Conservation (phyloP, 257 asterid genomes). For the Nicotiana benthamiana region DNA sequence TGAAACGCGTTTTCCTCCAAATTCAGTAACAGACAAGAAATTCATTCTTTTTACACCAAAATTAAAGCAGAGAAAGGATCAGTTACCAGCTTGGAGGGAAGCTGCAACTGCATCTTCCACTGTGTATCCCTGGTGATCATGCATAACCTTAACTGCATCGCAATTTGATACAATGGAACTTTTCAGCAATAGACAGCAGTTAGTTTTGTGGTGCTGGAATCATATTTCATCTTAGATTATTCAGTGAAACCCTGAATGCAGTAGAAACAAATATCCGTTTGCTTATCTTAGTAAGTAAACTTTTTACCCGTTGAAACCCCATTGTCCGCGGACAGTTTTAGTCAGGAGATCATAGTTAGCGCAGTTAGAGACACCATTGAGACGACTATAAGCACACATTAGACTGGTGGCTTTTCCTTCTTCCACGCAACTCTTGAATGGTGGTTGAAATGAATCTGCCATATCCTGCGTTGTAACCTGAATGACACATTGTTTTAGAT, state of each 20-base stretch:
- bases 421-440: conserved; percentile 53
- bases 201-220: background rate
- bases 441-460: conserved; percentile 68
- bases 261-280: background rate
- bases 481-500: background rate
- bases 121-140: conserved; percentile 47
- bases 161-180: conserved; percentile 63
- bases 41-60: background rate
- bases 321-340: conserved; percentile 38
- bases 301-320: conserved; percentile 62
- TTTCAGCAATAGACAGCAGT: background rate
- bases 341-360: conserved; percentile 51
- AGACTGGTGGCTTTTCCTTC: conserved; percentile 51
- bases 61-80: background rate
- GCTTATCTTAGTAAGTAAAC: background rate
- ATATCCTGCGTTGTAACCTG: conserved; percentile 61
- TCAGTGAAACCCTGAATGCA: background rate
- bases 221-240: background rate
- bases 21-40: background rate
- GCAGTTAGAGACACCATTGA: conserved; percentile 65
- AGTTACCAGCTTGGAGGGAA: conserved; percentile 63
- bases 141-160: conserved; percentile 53
- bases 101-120: conserved; percentile 76
- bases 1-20: background rate
- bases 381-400: conserved; percentile 65